Evolutionary conservation across 371 early-diverging fungal genomes (phyloP), one percentile per base, ranked within the genome.

Genomic region (Apophysomyces sp.): DNA sequence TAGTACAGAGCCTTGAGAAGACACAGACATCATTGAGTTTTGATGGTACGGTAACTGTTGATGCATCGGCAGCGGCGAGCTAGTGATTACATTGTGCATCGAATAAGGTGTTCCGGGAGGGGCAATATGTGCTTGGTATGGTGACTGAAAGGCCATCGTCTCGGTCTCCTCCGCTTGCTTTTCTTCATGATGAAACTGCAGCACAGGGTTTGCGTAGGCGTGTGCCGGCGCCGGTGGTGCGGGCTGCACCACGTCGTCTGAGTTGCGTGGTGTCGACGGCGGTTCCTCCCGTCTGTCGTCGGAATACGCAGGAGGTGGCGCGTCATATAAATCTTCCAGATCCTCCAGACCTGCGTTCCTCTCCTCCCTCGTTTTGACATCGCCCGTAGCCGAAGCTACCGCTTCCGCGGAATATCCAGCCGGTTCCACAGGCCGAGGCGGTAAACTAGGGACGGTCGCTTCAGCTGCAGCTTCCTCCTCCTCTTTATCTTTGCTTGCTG

Each of bases 251-350:
- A 44, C 49, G 4, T 60, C 65, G 30, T 69, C 52, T 24, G 69
- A 56, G 27, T 69, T 69, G 30, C 61, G 60, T 7, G 69, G 69
- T 12, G 69, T 61, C 21, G 59, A 60, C 18, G 28, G 58, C 51
- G 41, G 58, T 44, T 59, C 31, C 2, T 44, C 52, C 52, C 37
- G 60, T 12, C 36, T 34, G 37, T 34, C 52, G 21, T 54, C 63
- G 16, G 63, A 60, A 53, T 78, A 78, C 29, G 78, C 75, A 11
- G 73, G 73, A 37, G 78, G 78, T 11, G 78, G 78, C 2, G 66
- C 69, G 55, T 76, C 78, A 55, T 75, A 78, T 1, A 78, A 55
- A 55, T 78, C 49, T 44, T 44, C 78, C 29, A 71, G 28, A 28
- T 61, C 29, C 3, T 63, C 75, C 44, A 68, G 29, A 37, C 71